A percentile compares a stretch with the other conserved stretches of the same genome.
phyloP scores from a whole-genome alignment of 2,329 filamentous ascomycete species.

The Pezicula carpinea region DNA sequence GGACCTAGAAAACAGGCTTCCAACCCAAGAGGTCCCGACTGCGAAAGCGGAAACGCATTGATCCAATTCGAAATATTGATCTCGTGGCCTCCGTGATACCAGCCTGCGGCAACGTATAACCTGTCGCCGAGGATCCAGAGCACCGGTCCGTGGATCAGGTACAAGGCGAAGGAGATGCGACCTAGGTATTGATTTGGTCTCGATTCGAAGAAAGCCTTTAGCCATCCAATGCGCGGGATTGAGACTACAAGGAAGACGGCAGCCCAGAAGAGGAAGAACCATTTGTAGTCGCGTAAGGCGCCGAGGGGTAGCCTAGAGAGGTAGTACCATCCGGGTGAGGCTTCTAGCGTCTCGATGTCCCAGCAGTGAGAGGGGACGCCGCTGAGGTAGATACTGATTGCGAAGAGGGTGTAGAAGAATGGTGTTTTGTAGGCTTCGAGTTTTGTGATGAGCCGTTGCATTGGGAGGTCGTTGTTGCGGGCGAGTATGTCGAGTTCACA shows the following conservation, averaged over 20 bases:
- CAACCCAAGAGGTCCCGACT: constrained; percentile 52
- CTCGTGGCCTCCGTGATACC: constrained; percentile 42
- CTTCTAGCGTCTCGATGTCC: constrained; percentile 44
- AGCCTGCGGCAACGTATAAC: constrained; percentile 58
- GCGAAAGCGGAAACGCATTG: constrained; percentile 49
- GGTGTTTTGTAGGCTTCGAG: constrained; percentile 44
- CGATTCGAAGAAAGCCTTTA: constrained; percentile 56
- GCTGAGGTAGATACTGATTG: constrained; percentile 50
- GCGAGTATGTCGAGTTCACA: constrained; percentile 56
- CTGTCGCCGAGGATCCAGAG: constrained; percentile 57
- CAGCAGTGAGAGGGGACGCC: constrained; percentile 51
- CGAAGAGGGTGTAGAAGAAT: constrained; percentile 49
- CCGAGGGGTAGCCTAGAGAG: constrained; percentile 56
- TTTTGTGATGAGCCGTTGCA: constrained; percentile 32
- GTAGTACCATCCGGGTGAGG: constrained; percentile 43
- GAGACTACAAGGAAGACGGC: constrained; percentile 51
- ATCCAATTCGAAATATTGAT: constrained; percentile 52
- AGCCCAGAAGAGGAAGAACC: constrained; percentile 63
- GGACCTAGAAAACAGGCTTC: constrained; percentile 55
- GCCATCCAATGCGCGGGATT: constrained; percentile 50
- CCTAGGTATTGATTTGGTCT: constrained; percentile 58
- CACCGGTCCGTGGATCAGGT: constrained; percentile 60
- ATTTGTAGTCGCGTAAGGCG: constrained; percentile 61
- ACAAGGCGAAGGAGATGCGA: constrained; percentile 57
- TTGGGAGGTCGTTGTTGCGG: constrained; percentile 44